These are phyloP conservation scores for Pyrrhoderma noxium DNA, from an alignment of 1,284 basidiomycete species.

Conservation along the genomic window DNA sequence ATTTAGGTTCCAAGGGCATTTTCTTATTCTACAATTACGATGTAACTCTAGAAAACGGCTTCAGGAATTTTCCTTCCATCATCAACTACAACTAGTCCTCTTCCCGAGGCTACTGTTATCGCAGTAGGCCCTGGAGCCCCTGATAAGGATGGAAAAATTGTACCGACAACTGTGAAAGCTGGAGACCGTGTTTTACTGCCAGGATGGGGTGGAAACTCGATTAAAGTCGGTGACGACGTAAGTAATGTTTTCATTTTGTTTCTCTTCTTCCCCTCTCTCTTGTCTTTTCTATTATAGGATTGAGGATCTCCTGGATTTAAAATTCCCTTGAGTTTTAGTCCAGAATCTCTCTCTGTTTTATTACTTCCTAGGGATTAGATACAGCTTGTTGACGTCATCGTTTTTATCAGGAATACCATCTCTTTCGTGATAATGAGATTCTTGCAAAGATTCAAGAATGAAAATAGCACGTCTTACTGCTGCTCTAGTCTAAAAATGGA, in stretches of 20 bases:
- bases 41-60: slow-evolving; percentile 74
- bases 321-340: background rate
- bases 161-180: slow-evolving; percentile 76
- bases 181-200: slow-evolving; percentile 93
- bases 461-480: slow-evolving; percentile 21
- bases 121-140: slow-evolving; percentile 91
- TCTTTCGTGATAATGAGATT: slow-evolving; percentile 95
- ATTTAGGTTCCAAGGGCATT: background rate
- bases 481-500: no score
- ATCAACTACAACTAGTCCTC: slow-evolving; percentile 72
- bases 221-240: slow-evolving; percentile 97
- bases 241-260: slow-evolving; percentile 28
- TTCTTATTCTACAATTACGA: background rate
- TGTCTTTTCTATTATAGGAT: no score
- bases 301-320: background rate
- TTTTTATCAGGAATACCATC: slow-evolving; percentile 74
- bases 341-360: background rate
- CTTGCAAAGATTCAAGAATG: slow-evolving; percentile 96
- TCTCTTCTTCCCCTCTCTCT: background rate
- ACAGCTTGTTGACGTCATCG: slow-evolving; percentile 7
- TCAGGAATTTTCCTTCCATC: slow-evolving; percentile 91
- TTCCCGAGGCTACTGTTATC: slow-evolving; percentile 96
- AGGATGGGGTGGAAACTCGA: slow-evolving; percentile 91
- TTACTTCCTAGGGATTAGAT: background rate
- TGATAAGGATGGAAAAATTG: slow-evolving; percentile 75